Conservation (phyloP, 163 green algal genomes). For the Botryococcus braunii region DNA sequence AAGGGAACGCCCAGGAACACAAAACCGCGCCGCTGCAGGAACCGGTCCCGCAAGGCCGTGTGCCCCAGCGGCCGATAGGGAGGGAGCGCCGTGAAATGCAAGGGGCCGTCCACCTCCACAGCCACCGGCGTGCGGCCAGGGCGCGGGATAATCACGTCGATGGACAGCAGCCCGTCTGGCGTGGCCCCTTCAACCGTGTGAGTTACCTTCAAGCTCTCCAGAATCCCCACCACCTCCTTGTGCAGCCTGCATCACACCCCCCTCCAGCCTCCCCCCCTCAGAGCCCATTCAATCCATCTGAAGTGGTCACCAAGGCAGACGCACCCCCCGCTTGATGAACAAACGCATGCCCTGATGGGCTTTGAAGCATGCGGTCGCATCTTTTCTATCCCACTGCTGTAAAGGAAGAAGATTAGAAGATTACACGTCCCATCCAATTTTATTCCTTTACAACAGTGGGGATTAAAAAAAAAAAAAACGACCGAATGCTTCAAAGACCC, state of each 20-base stretch:
- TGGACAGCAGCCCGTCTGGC: background rate
- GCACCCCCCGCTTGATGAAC: no score
- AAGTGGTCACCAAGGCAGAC: no score
- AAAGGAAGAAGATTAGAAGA: no score
- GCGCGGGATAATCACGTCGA: background rate
- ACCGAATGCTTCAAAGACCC: no score
- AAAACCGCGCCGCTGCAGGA: background rate
- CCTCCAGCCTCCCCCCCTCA: no score
- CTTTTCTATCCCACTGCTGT: no score
- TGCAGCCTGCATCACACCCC: constrained; percentile 2
- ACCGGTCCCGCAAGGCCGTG: background rate
- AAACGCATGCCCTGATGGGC: no score
- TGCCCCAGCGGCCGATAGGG: constrained; percentile 2
- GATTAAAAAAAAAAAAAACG: no score
- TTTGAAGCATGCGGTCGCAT: no score
- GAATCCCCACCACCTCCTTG: background rate
- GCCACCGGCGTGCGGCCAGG: background rate
- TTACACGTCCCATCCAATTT: no score
- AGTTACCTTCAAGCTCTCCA: background rate
- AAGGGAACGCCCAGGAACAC: background rate
- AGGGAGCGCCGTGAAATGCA: constrained; percentile 4
- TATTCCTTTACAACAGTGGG: no score
- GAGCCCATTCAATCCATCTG: no score
- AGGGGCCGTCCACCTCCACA: background rate
- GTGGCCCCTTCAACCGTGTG: background rate